Percentiles rank a stretch among this genome's conserved stretches.
These are phyloP conservation scores for Phytophthora sp. DNA, from an alignment of 352 stramenopile genomes.

Conservation along the genomic window DNA sequence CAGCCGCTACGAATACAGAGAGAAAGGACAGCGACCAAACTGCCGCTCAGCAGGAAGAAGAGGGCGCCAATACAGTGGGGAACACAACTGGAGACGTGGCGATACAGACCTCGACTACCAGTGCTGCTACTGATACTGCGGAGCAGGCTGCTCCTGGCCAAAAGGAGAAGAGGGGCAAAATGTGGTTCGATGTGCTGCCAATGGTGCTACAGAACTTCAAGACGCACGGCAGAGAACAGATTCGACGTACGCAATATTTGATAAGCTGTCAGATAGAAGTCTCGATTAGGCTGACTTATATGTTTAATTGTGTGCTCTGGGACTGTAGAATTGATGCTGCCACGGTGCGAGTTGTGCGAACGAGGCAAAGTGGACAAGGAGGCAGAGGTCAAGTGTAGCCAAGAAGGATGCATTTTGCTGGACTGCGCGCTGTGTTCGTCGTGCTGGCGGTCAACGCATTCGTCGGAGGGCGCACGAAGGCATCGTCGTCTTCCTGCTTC, in stretches of 20 bases:
- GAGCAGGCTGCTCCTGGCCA: neutral
- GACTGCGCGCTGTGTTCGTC: conserved; percentile 21
- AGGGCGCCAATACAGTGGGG: neutral
- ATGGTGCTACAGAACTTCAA: conserved; percentile 40
- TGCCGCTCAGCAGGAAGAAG: neutral
- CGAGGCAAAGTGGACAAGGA: conserved; percentile 5
- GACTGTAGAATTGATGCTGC: conserved; percentile 35
- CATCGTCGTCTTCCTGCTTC: conserved; percentile 34
- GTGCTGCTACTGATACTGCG: neutral
- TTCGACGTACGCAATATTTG: conserved; percentile 29
- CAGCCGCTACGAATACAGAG: neutral
- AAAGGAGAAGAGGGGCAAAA: conserved; percentile 8
- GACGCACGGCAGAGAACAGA: conserved; percentile 31
- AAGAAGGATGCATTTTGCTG: conserved; percentile 25
- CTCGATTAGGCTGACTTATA: neutral
- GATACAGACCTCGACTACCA: no score
- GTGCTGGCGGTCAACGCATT: conserved; percentile 36
- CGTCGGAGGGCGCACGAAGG: conserved; percentile 11
- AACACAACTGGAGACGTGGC: neutral
- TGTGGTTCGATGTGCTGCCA: conserved; percentile 44
- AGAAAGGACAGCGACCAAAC: neutral
- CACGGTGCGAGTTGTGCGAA: conserved; percentile 32
- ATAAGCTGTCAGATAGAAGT: neutral
- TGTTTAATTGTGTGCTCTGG: neutral
- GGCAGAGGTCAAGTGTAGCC: conserved; percentile 32